Evolutionary conservation across 2,329 filamentous ascomycete species (phyloP), one percentile per base, ranked within the genome.

Genomic region (Aspergillus felis): DNA sequence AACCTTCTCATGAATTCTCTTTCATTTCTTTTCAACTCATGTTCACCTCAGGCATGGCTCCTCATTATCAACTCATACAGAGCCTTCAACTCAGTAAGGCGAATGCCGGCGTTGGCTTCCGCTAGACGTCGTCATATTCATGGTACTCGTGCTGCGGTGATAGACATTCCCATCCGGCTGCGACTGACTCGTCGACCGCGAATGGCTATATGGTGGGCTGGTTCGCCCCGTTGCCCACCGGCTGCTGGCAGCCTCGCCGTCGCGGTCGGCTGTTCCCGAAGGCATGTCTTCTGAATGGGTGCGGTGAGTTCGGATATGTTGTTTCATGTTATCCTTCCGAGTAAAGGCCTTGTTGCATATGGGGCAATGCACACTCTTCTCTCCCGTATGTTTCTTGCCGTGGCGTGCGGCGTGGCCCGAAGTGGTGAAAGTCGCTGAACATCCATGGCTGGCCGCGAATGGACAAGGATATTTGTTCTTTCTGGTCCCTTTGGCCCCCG

Each of bases 321-420:
- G 85, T 71, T 87, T 86, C 85, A 87, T 87, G 71, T 87, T 87
- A 74, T 87, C 85, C 67, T 87, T 87, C 61, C 85, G 82, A 12
- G 85, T 87, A 67, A 87, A 87, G 12, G 84, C 84, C 71, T 87
- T 87, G 75, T 84, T 83, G 76, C 85, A 87, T 60, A 87, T 83
- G 0, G 85, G 85, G 67, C 85, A 87, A 65, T 84, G 81, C n/a
- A 86, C 84, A 58, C 86, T 84, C 71, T 87, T 87, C 72, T 87
- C 85, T 55, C 85, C 85, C 0, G 85, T 87, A 73, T 87, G 85
- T 73, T 87, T 87, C 74, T 87, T 87, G 28, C 85, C 84, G 65
- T 87, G 85, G 22, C 85, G 82, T n/a, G 85, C 84, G 6, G 85
- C 85, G 66, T 87, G 85, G 52, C 85, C 85, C 0, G 85, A 87